Conservation (phyloP, 1,139 yeast genomes). For the Kurtzmaniella natalensis region DNA sequence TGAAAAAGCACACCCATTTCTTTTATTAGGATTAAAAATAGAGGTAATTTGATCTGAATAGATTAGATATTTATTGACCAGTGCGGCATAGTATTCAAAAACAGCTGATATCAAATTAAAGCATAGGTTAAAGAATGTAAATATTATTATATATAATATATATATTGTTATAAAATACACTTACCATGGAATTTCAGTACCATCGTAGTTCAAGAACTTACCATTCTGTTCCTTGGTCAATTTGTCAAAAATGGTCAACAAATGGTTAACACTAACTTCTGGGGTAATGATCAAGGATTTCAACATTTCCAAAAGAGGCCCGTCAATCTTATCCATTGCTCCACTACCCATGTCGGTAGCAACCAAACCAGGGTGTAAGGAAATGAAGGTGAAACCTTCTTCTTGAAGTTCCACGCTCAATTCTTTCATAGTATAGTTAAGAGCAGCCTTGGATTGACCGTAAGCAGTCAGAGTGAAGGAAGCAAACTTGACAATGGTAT, state of each 20-base stretch:
- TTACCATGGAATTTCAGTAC: no score
- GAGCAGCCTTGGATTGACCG: conserved; percentile 24
- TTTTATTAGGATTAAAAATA: no score
- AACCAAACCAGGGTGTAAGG: conserved; percentile 31
- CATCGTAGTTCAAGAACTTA: conserved; percentile 11
- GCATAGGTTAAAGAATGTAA: no score
- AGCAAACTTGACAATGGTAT: conserved; percentile 9
- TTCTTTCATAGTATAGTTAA: conserved; percentile 8
- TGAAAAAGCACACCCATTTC: conserved; percentile 50
- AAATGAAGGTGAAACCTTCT: conserved; percentile 19
- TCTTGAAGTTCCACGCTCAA: conserved; percentile 8
- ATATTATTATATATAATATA: no score
- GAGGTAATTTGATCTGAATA: no score
- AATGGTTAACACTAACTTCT: conserved; percentile 9
- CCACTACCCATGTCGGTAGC: conserved; percentile 17
- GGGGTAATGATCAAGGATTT: conserved; percentile 7
- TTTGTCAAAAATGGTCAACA: conserved; percentile 5
- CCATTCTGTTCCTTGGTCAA: conserved; percentile 7
- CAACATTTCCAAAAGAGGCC: background rate
- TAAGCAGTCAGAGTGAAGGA: conserved; percentile 7
- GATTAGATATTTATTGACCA: no score
- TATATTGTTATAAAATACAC: no score
- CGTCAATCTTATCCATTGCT: background rate
- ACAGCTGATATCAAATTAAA: no score
- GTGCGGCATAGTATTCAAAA: no score